These are phyloP conservation scores for Plantago major DNA, from an alignment of 257 asterid genomes.

Conservation along the genomic window DNA sequence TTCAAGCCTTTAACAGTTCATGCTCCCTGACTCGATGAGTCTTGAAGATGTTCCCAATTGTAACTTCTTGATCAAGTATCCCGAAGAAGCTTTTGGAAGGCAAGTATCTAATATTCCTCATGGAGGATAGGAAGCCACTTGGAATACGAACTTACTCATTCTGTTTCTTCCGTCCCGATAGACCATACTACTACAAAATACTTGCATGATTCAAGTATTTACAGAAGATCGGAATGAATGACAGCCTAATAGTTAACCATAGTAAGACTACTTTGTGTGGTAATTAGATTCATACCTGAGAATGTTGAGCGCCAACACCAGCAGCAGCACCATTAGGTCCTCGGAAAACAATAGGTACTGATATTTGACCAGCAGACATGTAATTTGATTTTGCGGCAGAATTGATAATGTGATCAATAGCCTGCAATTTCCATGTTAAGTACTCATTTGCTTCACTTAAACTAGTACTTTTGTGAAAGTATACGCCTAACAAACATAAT, in stretches of 20 bases:
- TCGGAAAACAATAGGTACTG: constrained; percentile 80
- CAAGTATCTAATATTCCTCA: no score
- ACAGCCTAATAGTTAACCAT: background rate
- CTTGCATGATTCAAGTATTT: background rate
- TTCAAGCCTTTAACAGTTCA: no score
- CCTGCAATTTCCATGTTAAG: constrained; percentile 40
- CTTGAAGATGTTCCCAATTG: no score
- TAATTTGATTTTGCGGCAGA: constrained; percentile 91
- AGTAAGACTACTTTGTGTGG: background rate
- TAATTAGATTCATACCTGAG: constrained; percentile 50
- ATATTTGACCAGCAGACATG: constrained; percentile 87
- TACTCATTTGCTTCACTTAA: no score
- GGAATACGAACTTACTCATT: background rate
- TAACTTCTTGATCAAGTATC: no score
- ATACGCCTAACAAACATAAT: no score
- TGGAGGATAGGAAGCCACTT: no score
- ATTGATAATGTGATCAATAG: constrained; percentile 82
- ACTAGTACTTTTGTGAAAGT: no score
- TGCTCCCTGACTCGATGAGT: no score
- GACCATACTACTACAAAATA: background rate
- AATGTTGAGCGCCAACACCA: constrained; percentile 94
- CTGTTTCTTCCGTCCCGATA: background rate
- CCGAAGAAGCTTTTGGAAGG: no score
- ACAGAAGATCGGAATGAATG: background rate
- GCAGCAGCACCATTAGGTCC: constrained; percentile 98